Conservation (phyloP, 2,329 filamentous ascomycete genomes). For the Shiraia sp. region DNA sequence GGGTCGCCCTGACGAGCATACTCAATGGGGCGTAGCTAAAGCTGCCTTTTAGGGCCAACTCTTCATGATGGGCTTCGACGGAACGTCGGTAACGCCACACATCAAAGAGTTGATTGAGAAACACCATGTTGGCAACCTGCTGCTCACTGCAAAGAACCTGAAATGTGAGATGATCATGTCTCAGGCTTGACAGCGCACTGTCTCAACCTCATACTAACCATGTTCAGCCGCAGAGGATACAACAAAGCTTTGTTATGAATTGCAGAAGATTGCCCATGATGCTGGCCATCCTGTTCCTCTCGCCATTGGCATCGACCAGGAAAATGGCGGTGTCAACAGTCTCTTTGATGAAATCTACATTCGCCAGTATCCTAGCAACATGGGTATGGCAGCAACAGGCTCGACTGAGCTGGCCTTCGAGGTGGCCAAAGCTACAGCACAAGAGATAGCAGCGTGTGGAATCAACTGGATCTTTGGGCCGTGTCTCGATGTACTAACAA, state of each 20-base stretch:
- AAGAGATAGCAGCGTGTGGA: slow-evolving; percentile 88
- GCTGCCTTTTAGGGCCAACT: slow-evolving; percentile 70
- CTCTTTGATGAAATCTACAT: slow-evolving; percentile 95
- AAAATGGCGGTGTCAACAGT: slow-evolving; percentile 97
- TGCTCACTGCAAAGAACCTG: slow-evolving; percentile 81
- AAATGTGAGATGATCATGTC: slow-evolving; percentile 63
- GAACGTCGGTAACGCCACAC: slow-evolving; percentile 79
- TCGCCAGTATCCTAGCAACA: slow-evolving; percentile 93
- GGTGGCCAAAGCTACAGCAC: slow-evolving; percentile 88
- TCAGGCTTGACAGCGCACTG: slow-evolving; percentile 7
- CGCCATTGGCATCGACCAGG: slow-evolving; percentile 90
- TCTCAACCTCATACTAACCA: slow-evolving; percentile 23
- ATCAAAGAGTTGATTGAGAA: slow-evolving; percentile 80
- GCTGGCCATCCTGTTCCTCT: slow-evolving; percentile 88
- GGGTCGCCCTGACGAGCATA: slow-evolving; percentile 22
- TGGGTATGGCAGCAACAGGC: slow-evolving; percentile 93
- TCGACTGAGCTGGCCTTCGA: slow-evolving; percentile 84
- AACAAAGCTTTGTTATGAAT: slow-evolving; percentile 81
- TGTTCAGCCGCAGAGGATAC: slow-evolving; percentile 83
- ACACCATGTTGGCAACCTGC: slow-evolving; percentile 85
- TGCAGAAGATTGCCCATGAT: slow-evolving; percentile 89
- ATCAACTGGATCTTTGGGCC: slow-evolving; percentile 96
- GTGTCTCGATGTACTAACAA: slow-evolving; percentile 90
- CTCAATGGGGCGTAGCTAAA: slow-evolving; percentile 30
- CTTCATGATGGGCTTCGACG: slow-evolving; percentile 85